phyloP scores from a whole-genome alignment of 1,284 basidiomycete species.

The Meira nashicola region DNA sequence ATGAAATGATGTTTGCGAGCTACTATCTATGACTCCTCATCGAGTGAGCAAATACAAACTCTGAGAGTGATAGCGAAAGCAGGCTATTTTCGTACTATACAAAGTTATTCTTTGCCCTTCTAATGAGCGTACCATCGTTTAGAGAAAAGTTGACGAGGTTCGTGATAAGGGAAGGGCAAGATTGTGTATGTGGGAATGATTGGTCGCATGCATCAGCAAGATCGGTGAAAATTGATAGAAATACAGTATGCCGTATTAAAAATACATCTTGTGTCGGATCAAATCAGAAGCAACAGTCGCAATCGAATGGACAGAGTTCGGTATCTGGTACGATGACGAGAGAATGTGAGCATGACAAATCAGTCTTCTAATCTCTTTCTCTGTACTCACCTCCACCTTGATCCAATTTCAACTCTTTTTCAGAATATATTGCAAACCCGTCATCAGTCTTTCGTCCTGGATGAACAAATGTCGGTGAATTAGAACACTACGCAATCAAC shows the following conservation, averaged over 20 bases:
- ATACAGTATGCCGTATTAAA: not conserved
- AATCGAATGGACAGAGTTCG: not conserved
- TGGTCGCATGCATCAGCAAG: not conserved
- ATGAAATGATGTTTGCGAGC: conserved; percentile 4
- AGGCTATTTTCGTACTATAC: not conserved
- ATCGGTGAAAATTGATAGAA: not conserved
- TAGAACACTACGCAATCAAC: not conserved
- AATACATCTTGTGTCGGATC: not conserved
- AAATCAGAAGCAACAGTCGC: not conserved
- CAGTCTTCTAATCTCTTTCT: not conserved
- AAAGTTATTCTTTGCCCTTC: conserved; percentile 2
- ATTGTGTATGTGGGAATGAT: not conserved
- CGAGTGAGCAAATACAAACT: not conserved
- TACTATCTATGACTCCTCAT: conserved; percentile 10
- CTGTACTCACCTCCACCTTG: conserved; percentile 1
- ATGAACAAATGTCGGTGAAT: not conserved
- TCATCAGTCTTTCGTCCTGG: not conserved
- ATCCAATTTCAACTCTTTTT: conserved; percentile 1
- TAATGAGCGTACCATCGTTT: conserved; percentile 8
- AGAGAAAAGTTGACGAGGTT: not conserved
- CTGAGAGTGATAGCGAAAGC: conserved; percentile 10
- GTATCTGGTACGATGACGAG: not conserved
- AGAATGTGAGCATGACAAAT: not conserved
- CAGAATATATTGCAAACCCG: not conserved
- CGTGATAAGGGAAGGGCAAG: conserved; percentile 7